Evolutionary conservation across 1,284 basidiomycete genomes (phyloP).

Genomic region (Cryptococcus sp.): DNA sequence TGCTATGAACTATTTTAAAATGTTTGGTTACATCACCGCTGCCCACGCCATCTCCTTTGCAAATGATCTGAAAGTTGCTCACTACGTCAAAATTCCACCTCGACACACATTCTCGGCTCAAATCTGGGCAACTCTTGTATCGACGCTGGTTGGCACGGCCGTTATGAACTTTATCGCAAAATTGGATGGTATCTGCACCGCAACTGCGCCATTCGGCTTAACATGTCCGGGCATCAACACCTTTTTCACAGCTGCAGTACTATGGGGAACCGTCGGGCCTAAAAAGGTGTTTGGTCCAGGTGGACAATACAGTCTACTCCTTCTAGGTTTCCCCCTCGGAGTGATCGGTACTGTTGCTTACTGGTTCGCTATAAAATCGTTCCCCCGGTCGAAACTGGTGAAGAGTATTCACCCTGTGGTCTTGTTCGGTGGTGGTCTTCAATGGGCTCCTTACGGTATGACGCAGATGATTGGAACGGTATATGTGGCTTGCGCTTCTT

Average conservation of each 20-base stretch:
- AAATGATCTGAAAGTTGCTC: conserved; percentile 55
- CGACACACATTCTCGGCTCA: conserved; percentile 12
- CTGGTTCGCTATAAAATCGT: conserved; percentile 56
- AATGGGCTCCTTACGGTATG: neutral
- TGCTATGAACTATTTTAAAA: conserved; percentile 58
- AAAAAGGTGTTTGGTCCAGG: conserved; percentile 64
- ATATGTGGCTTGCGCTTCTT: neutral
- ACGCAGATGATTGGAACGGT: neutral
- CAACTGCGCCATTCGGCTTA: conserved; percentile 11
- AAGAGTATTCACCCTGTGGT: neutral
- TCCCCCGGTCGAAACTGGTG: neutral
- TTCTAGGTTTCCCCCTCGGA: conserved; percentile 67
- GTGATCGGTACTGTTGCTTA: conserved; percentile 75
- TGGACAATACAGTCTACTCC: conserved; percentile 57
- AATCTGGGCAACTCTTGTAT: conserved; percentile 10
- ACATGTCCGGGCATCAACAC: neutral
- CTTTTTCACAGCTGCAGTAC: neutral
- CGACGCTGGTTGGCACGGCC: conserved; percentile 10
- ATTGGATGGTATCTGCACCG: conserved; percentile 12
- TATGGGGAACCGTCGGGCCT: conserved; percentile 77
- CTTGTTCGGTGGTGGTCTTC: neutral
- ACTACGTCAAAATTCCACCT: conserved; percentile 43
- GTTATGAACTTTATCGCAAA: conserved; percentile 15
- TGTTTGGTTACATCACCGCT: conserved; percentile 18
- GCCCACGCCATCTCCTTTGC: conserved; percentile 50